Percentiles rank a stretch among this genome's conserved stretches.
phyloP scores from a whole-genome alignment of 768 basidiomycete genomes.

The Postia placenta region DNA sequence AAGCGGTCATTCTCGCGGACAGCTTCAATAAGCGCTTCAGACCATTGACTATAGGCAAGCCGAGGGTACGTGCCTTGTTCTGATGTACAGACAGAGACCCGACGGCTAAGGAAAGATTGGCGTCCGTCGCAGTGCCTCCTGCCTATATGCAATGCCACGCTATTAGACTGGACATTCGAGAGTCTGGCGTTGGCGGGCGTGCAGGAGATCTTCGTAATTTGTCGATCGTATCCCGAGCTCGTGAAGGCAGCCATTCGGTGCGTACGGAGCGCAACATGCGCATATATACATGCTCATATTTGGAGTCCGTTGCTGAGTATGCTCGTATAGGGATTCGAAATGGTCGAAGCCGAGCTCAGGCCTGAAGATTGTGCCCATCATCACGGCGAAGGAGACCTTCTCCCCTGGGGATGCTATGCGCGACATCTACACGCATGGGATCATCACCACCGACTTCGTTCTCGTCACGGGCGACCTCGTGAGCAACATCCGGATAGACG shows the following conservation, averaged over 20 bases:
- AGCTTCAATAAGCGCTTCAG: slow-evolving; percentile 93
- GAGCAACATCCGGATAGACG: slow-evolving; percentile 87
- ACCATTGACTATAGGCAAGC: slow-evolving; percentile 82
- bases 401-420: slow-evolving; percentile 91
- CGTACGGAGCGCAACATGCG: slow-evolving; percentile 20
- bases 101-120: slow-evolving; percentile 9
- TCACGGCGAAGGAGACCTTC: slow-evolving; percentile 82
- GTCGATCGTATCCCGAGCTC: slow-evolving; percentile 83
- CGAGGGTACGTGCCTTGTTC: slow-evolving; percentile 55
- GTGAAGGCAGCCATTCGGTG: slow-evolving; percentile 84
- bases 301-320: slow-evolving; percentile 8
- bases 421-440: slow-evolving; percentile 86
- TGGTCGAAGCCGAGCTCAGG: slow-evolving; percentile 78
- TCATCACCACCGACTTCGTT: slow-evolving; percentile 88
- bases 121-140: slow-evolving; percentile 62
- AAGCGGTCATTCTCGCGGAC: slow-evolving; percentile 94
- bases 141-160: slow-evolving; percentile 88
- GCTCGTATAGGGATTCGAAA: slow-evolving; percentile 58
- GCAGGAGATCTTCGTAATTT: slow-evolving; percentile 93
- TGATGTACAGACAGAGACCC: slow-evolving; percentile 9
- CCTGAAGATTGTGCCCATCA: slow-evolving; percentile 78
- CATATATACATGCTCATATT: background rate
- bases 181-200: slow-evolving; percentile 92
- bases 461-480: slow-evolving; percentile 90
- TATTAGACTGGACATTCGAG: slow-evolving; percentile 96